Evolutionary conservation across 2,329 filamentous ascomycete genomes (phyloP), one percentile per base, ranked within the genome.

Genomic region (Fusarium longipes): DNA sequence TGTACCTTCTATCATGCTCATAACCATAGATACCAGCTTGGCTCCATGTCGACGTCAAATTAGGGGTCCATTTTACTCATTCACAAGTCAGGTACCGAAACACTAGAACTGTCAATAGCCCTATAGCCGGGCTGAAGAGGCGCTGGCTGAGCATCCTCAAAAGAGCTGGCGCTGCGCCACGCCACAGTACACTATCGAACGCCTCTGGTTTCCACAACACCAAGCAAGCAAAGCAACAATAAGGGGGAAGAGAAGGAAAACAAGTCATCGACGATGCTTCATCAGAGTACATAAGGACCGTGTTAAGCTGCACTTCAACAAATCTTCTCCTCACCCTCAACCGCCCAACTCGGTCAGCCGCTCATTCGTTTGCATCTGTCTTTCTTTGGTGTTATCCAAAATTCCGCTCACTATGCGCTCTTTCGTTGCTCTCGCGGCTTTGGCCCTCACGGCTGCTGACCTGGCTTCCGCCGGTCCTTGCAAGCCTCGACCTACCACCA

Each of bases 301-400:
- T n/a, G 17, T 8, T n/a, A 8, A 27, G 15, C 25, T 22, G 15
- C 15, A 22, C 10, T 6, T 33, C 18, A 15, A 7, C 24, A 6
- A 6, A n/a, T 6, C 24, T 42, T 27, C 11, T 8, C 18, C 11
- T 50, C 39, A 51, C 15, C 22, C 17, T 40, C 44, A 62, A 62
- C 57, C 57, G 63, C 18, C 63, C 63, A 67, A 66, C 63, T 66
- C 63, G 63, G 63, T 32, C 57, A 42, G 14, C 43, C 38, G 48
- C 30, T 59, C 57, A 27, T 36, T 56, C 33, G 24, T 48, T 67
- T 36, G 5, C 33, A 35, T 8, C 24, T 24, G 8, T 25, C 22
- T 14, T 43, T 14, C 8, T 52, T 49, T 40, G 52, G 40, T 18
- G 27, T 25, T 29, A 8, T 44, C 30, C 15, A 49, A 38, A n/a